phyloP scores from a whole-genome alignment of 106 monocot species.

The Phalaenopsis aphrodite region DNA sequence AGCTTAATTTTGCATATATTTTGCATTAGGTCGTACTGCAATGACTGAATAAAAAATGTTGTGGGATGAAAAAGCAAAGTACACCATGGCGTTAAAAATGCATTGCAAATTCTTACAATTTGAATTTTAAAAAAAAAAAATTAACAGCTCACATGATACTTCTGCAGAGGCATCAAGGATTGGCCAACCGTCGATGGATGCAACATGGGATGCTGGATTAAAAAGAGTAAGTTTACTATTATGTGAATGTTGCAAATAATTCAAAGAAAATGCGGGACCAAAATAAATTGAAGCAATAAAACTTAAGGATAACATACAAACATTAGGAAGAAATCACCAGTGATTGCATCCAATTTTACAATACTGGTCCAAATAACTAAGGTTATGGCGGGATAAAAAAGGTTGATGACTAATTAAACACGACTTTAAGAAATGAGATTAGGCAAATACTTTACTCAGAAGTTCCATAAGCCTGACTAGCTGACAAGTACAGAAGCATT shows the following conservation, averaged over 20 bases:
- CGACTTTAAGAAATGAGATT: too few relatives aligned
- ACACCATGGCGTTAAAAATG: not conserved
- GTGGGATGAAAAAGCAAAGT: not conserved
- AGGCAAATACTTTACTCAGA: too few relatives aligned
- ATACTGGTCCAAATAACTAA: not conserved
- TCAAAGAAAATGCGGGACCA: not conserved
- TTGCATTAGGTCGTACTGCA: not conserved
- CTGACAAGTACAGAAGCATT: too few relatives aligned
- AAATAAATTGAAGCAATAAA: not conserved
- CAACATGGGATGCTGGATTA: conserved; percentile 57
- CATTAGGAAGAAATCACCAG: not conserved
- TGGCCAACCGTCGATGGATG: conserved; percentile 50
- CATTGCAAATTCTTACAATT: not conserved
- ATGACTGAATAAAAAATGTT: not conserved
- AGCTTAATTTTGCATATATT: not conserved
- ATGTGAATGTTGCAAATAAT: conserved; percentile 4
- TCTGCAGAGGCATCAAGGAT: conserved; percentile 36
- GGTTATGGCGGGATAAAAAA: not conserved
- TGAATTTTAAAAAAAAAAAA: not conserved
- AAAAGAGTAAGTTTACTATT: not conserved
- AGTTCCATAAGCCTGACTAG: too few relatives aligned
- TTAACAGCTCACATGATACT: conserved; percentile 54
- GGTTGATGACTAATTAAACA: not conserved
- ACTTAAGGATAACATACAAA: not conserved
- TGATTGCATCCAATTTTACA: not conserved